Evolutionary conservation across 2,329 filamentous ascomycete genomes (phyloP), one percentile per base, ranked within the genome.

Genomic region (Diaporthe batatas): DNA sequence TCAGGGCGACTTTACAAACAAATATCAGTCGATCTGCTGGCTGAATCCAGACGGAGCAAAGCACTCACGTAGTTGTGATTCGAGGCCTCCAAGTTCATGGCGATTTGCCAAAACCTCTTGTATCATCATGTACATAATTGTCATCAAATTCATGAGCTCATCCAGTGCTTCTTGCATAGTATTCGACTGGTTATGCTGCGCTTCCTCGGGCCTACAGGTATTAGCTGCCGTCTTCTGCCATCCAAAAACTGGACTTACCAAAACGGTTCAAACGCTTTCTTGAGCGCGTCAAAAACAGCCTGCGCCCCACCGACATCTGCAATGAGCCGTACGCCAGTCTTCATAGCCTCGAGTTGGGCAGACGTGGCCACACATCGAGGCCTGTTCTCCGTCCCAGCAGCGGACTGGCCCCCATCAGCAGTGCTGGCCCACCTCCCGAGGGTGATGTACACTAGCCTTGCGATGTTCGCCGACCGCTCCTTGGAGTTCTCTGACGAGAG

Each of bases 381-480:
- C 78, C 83, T 79, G 80, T 84, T 77, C 74, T 80, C 79, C 71
- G 76, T 62, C 25, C 83, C 80, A 72, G 80, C 76, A 72, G 85
- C 76, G 72, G 81, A 79, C 68, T 79, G 77, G 6, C 79, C 72
- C 68, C 83, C 79, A 39, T 90, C 88, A 42, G 91, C 91, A 14
- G 91, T 94, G 64, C 91, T 86, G 3, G 87, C 88, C 93, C 93
- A 95, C 47, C 91, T 85, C 1, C 93, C 93, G 6, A 94, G 86
- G 18, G 92, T 84, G 34, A 93, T 80, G 77, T 92, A 92, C 5
- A 90, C 82, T 57, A 92, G 80, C 58, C 86, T 87, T 44, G 88
- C 88, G 42, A 92, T 84, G 18, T 86, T 87, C 64, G 87, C 87
- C 64, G 84, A 84, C 11, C 89, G 84, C 69, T 86, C 79, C 21